A percentile compares a stretch with the other conserved stretches of the same genome.
phyloP scores from a whole-genome alignment of 176 grass and related monocot genomes.

The Tillandsia fasciculata region DNA sequence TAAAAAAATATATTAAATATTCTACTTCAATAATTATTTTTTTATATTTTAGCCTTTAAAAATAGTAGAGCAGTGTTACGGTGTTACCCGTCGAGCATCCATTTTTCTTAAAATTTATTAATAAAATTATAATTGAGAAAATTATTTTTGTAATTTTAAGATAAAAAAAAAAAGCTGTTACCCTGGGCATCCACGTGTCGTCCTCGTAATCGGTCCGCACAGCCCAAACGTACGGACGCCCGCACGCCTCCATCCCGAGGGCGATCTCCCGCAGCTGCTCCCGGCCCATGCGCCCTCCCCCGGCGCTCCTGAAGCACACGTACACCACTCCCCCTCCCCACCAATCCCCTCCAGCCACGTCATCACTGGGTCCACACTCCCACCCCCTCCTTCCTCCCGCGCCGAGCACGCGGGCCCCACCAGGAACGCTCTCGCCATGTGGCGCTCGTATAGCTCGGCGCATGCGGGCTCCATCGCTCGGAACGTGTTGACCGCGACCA shows the following conservation, averaged over 20 bases:
- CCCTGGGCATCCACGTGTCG: constrained; percentile 1
- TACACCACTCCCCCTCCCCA: not conserved
- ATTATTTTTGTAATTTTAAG: no score
- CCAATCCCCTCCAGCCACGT: not conserved
- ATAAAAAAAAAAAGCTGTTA: not conserved
- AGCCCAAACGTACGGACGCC: constrained; percentile 5
- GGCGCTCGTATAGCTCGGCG: not conserved
- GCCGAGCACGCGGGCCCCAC: not conserved
- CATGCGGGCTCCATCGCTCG: not conserved
- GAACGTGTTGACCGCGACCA: constrained; percentile 12
- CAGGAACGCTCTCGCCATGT: not conserved
- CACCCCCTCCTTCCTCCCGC: not conserved
- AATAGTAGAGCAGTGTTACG: no score
- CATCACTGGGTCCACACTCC: no score
- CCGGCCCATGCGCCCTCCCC: not conserved
- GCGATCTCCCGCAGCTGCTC: constrained; percentile 6
- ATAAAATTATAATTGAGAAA: no score
- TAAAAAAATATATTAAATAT: no score
- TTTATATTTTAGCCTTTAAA: no score
- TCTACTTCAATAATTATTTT: no score
- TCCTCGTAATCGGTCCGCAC: not conserved
- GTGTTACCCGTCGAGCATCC: no score
- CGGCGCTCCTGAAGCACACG: not conserved
- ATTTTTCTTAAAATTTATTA: no score
- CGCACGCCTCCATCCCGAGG: not conserved